Conservation (phyloP, 1,284 basidiomycete species). For the Tilletiopsis washingtonensis region DNA sequence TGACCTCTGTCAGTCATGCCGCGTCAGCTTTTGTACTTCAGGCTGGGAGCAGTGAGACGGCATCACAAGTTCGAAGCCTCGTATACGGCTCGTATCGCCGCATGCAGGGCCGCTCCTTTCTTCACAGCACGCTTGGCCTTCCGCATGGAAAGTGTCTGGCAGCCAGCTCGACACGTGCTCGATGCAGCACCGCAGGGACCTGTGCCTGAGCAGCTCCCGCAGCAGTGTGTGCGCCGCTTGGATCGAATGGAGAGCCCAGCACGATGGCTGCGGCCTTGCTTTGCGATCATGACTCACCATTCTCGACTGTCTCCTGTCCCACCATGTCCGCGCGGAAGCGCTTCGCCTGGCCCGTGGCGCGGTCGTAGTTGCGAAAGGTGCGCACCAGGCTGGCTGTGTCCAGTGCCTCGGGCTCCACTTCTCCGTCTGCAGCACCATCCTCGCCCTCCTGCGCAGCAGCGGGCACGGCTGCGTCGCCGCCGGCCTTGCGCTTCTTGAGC, state of each 20-base stretch:
- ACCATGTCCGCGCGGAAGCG: slow-evolving; percentile 53
- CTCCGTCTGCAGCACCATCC: not conserved
- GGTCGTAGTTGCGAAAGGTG: slow-evolving; percentile 40
- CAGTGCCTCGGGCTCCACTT: not conserved
- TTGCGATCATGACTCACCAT: slow-evolving; percentile 47
- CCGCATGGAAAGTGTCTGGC: no score
- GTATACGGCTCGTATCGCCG: no score
- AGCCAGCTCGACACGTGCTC: no score
- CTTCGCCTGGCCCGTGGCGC: slow-evolving; percentile 27
- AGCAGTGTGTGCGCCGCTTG: no score
- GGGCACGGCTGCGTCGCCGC: not conserved
- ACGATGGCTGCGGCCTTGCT: not conserved
- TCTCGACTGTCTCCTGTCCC: slow-evolving; percentile 77
- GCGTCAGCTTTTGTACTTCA: no score
- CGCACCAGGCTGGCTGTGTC: slow-evolving; percentile 9
- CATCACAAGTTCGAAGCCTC: no score
- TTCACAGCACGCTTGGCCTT: no score
- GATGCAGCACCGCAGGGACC: no score
- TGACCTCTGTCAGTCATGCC: slow-evolving; percentile 52
- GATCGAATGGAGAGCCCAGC: no score
- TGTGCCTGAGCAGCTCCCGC: no score
- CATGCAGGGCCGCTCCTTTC: no score
- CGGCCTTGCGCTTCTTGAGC: not conserved
- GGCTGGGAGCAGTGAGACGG: no score
- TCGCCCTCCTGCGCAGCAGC: slow-evolving; percentile 1